phyloP scores from a whole-genome alignment of 2,329 filamentous ascomycete genomes.

The Verticillium albo-atrum region DNA sequence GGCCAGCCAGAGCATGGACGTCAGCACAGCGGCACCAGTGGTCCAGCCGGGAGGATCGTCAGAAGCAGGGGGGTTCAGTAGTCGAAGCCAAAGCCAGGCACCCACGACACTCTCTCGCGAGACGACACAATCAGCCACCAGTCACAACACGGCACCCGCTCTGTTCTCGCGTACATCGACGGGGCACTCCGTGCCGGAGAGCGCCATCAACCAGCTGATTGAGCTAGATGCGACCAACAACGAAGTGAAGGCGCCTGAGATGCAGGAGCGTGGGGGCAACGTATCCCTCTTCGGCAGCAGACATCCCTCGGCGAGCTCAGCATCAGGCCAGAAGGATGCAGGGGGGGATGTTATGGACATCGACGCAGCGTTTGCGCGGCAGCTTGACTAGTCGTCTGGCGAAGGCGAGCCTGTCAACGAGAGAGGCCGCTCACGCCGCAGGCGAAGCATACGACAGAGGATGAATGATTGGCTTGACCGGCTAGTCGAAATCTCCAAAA shows the following conservation, averaged over 20 bases:
- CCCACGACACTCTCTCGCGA: conserved; percentile 8
- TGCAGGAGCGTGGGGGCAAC: conserved; percentile 34
- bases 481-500: background rate
- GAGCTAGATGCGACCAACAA: background rate
- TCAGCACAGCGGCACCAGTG: conserved; percentile 11
- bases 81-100: background rate
- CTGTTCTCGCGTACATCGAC: conserved; percentile 13
- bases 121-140: conserved; percentile 9
- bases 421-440: background rate
- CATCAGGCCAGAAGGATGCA: conserved; percentile 10
- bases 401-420: background rate
- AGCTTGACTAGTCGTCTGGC: background rate
- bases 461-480: conserved; percentile 1
- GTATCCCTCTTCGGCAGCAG: conserved; percentile 19
- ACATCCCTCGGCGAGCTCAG: conserved; percentile 10
- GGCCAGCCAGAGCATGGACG: conserved; percentile 20
- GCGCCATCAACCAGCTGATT: background rate
- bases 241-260: conserved; percentile 32
- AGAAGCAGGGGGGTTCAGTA: background rate
- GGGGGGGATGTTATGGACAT: conserved; percentile 30
- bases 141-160: conserved; percentile 18
- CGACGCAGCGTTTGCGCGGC: conserved; percentile 17
- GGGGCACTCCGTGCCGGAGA: background rate
- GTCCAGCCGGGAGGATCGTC: conserved; percentile 3
- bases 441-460: background rate